These are phyloP conservation scores for Westerdykella sp. DNA, from an alignment of 2,329 filamentous ascomycete species.

Conservation along the genomic window DNA sequence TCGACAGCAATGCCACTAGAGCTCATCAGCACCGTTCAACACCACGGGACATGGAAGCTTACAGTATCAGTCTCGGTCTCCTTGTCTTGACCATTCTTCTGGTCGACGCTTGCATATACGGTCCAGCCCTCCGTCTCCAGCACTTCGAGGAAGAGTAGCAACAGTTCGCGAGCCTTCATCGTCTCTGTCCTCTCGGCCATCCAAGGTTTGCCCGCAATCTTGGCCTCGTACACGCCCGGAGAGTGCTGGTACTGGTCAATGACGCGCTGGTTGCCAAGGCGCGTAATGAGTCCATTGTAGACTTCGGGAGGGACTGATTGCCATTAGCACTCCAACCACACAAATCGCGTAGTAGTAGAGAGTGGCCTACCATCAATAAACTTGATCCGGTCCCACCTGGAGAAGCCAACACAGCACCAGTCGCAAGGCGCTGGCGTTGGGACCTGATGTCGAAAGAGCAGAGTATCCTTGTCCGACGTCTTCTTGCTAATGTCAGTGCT, in stretches of 20 bases:
- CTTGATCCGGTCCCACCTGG: constrained; percentile 18
- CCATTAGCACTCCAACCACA: neutral
- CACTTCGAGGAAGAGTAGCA: constrained; percentile 32
- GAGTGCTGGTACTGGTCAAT: constrained; percentile 7
- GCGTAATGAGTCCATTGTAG: constrained; percentile 5
- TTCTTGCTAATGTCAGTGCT: constrained; percentile 35
- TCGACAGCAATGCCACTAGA: constrained; percentile 19
- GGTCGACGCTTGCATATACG: constrained; percentile 38
- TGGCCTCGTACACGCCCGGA: constrained; percentile 24
- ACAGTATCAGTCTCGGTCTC: constrained; percentile 18
- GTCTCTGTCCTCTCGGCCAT: constrained; percentile 28
- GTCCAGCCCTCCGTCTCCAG: constrained; percentile 37
- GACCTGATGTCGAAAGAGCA: constrained; percentile 36
- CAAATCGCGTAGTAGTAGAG: too few species aligned
- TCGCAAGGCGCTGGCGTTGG: constrained; percentile 31
- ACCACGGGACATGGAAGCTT: neutral
- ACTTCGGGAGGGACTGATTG: constrained; percentile 7
- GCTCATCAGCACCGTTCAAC: neutral
- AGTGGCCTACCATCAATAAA: constrained; percentile 25
- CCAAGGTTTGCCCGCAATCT: constrained; percentile 33
- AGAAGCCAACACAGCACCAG: constrained; percentile 37
- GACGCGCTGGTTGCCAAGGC: constrained; percentile 9
- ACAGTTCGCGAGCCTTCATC: constrained; percentile 30
- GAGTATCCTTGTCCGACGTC: constrained; percentile 29
- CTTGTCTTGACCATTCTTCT: constrained; percentile 17